phyloP scores from a whole-genome alignment of 495 filamentous ascomycete species.

The Daldinia concentrica region DNA sequence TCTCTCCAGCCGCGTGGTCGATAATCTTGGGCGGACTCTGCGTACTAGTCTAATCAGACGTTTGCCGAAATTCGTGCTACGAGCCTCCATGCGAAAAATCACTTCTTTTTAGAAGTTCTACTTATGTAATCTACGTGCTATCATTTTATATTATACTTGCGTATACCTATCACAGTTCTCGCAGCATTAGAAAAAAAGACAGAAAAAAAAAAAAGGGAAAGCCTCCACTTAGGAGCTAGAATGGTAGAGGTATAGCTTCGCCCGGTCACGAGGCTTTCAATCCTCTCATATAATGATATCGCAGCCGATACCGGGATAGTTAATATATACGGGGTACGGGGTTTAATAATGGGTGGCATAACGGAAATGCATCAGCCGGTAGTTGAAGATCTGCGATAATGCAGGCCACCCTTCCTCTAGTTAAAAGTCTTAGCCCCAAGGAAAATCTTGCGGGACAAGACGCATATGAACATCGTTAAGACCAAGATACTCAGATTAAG shows the following conservation, averaged over 20 bases:
- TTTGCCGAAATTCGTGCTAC: constrained; percentile 19
- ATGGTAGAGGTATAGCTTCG: background rate
- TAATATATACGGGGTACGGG: constrained; percentile 14
- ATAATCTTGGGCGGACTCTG: constrained; percentile 5
- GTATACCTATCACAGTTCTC: background rate
- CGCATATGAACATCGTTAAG: background rate
- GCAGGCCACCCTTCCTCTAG: constrained; percentile 10
- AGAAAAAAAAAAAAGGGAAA: no score
- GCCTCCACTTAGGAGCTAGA: background rate
- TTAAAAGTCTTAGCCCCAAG: constrained; percentile 14
- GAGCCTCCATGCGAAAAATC: background rate
- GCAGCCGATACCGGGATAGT: constrained; percentile 3
- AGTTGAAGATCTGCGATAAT: constrained; percentile 41
- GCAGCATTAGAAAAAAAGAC: background rate
- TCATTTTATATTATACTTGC: background rate
- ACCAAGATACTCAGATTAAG: background rate
- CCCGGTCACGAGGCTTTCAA: background rate
- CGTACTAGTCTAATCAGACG: constrained; percentile 23
- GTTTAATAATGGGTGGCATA: constrained; percentile 10
- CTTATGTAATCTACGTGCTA: background rate
- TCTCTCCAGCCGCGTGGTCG: background rate
- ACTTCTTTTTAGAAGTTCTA: no score
- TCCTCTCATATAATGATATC: constrained; percentile 11
- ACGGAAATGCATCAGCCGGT: constrained; percentile 43
- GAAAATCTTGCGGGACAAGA: constrained; percentile 16